Evolutionary conservation across 202 grass and related monocot species (phyloP), one percentile per base, ranked within the genome.

Genomic region (Zoysia matrella): DNA sequence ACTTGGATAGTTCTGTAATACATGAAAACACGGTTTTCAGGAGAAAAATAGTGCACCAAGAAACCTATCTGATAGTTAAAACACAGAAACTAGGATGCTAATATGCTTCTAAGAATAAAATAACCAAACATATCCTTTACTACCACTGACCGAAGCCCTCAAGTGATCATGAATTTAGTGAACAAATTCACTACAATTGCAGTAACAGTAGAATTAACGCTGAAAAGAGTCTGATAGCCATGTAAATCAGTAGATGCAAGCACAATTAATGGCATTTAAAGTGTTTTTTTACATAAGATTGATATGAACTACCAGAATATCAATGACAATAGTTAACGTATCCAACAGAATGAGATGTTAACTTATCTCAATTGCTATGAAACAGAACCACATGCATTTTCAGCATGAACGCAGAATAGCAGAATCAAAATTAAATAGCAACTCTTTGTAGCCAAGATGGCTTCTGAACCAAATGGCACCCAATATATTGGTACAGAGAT

Each of bases 1-100:
- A 82, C 96, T 96, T 79, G 96, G 96, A 75, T 99, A 99, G 87
- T 92, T 89, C 96, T 99, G 73, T 81, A 89, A 88, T 69, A 76
- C 61, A 82, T 6, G 3, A 67, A 75, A 87, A 80, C 2, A 60
- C 11, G 9, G 45, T 71, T 76, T 66, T 88, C 56, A 75, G 73
- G 50, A 76, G 4, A 55, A 61, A 22, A 80, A 41, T 43, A 48
- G 5, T 44, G 4, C 52, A 65, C 0, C 65, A 58, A 78, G 47
- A 40, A 75, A 11, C 46, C 8, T 52, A 73, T 72, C 46, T 44
- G 67, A 54, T 60, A 67, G 14, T 55, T 22, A 39, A 79, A 73
- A 49, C 41, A 4, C n/a, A 10, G 30, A 86, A 70, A 74, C 10
- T 22, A 36, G 1, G 54, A 49, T 68, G 83, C 22, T 69, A 75